Conservation (phyloP, 176 grass and related monocot species). For the Oryza glumipatula region DNA sequence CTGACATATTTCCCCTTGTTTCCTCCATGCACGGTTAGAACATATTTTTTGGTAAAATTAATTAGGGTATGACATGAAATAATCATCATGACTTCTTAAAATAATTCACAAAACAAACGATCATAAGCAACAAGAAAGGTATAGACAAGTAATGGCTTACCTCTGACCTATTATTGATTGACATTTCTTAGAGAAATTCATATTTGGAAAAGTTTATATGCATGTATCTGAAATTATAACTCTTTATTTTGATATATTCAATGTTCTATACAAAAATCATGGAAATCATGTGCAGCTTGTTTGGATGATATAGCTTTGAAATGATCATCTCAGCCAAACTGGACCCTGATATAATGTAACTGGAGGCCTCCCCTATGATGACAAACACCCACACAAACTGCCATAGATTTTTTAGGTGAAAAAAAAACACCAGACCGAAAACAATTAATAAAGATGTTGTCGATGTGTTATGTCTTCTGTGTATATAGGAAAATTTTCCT, state of each 20-base stretch:
- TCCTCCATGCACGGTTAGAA: background rate
- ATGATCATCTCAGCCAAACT: background rate
- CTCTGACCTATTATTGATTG: background rate
- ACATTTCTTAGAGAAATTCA: background rate
- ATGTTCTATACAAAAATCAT: background rate
- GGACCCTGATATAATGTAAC: background rate
- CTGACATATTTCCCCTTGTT: background rate
- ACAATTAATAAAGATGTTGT: background rate
- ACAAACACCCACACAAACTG: background rate
- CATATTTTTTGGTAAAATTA: background rate
- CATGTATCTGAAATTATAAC: background rate
- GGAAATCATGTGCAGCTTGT: background rate
- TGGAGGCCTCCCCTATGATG: background rate
- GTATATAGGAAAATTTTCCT: background rate
- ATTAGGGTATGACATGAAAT: background rate
- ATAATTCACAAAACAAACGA: background rate
- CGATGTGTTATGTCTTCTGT: background rate
- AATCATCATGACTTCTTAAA: background rate
- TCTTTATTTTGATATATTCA: background rate
- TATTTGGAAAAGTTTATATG: background rate
- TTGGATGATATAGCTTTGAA: background rate
- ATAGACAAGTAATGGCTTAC: background rate
- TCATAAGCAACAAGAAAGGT: background rate
- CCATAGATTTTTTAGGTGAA: background rate
- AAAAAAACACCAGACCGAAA: background rate